Conservation (phyloP, 352 stramenopile species). For the Phytophthora capsici region DNA sequence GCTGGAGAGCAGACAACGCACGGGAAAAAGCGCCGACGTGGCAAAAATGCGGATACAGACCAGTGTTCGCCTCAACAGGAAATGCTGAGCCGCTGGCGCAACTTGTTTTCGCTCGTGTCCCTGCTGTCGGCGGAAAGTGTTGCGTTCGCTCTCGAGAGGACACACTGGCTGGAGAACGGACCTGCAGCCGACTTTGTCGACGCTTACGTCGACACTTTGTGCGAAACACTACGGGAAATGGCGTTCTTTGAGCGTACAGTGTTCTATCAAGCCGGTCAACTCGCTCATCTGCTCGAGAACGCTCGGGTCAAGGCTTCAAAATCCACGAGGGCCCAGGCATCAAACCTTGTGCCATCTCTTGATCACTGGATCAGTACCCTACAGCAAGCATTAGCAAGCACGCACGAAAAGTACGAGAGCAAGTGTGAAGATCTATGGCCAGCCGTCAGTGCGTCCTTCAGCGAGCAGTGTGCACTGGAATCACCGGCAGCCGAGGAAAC, state of each 20-base stretch:
- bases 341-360: constrained; percentile 35
- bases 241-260: constrained; percentile 63
- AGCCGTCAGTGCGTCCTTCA: constrained; percentile 40
- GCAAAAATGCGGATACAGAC: constrained; percentile 39
- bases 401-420: constrained; percentile 45
- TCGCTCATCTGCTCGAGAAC: constrained; percentile 54
- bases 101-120: constrained; percentile 72
- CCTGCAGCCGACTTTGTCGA: constrained; percentile 55
- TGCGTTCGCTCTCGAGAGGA: constrained; percentile 65
- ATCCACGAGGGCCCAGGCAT: constrained; percentile 31
- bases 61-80: constrained; percentile 44
- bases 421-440: constrained; percentile 62
- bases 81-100: constrained; percentile 67
- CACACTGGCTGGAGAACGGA: constrained; percentile 42
- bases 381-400: constrained; percentile 42
- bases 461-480: constrained; percentile 28
- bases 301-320: constrained; percentile 41
- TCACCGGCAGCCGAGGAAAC: constrained; percentile 8
- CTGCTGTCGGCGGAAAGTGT: constrained; percentile 68
- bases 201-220: constrained; percentile 52
- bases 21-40: constrained; percentile 57
- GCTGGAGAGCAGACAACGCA: constrained; percentile 43
- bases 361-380: constrained; percentile 50
- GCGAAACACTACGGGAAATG: constrained; percentile 54
- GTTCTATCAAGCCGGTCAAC: constrained; percentile 70